Conservation (phyloP, 176 grass and related monocot genomes). For the Lolium multiflorum region DNA sequence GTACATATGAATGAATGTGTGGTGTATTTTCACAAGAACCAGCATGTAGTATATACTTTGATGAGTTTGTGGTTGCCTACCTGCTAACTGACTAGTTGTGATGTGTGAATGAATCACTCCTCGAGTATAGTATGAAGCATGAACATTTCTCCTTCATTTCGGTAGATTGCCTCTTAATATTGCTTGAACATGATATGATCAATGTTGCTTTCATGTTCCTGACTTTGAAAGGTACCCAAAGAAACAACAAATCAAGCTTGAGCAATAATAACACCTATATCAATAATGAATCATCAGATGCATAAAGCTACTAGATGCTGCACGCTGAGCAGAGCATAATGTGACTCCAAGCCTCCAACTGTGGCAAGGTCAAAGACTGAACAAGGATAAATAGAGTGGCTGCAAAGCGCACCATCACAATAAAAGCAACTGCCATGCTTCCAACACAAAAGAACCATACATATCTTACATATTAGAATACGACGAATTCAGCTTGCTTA, state of each 20-base stretch:
- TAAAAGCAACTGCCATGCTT: not conserved
- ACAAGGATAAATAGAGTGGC: slow-evolving; percentile 18
- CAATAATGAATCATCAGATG: not conserved
- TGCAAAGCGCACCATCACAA: not conserved
- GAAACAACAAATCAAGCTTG: no score
- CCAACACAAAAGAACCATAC: not conserved
- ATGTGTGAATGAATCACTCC: no score
- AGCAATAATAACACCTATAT: no score
- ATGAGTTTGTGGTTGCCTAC: no score
- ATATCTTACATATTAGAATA: not conserved
- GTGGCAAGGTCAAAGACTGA: not conserved
- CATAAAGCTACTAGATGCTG: not conserved
- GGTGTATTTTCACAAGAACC: no score
- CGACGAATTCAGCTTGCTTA: not conserved
- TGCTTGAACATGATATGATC: not conserved
- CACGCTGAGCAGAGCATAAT: not conserved
- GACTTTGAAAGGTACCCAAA: no score
- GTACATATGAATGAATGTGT: no score
- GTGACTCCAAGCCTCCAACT: not conserved
- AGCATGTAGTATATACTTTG: no score
- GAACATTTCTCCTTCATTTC: no score
- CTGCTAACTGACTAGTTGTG: no score
- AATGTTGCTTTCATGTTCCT: not conserved
- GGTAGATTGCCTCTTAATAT: no score
- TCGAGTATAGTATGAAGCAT: no score